Evolutionary conservation across 768 basidiomycete species (phyloP), one percentile per base, ranked within the genome.

Genomic region (Sarcomyxa edulis): DNA sequence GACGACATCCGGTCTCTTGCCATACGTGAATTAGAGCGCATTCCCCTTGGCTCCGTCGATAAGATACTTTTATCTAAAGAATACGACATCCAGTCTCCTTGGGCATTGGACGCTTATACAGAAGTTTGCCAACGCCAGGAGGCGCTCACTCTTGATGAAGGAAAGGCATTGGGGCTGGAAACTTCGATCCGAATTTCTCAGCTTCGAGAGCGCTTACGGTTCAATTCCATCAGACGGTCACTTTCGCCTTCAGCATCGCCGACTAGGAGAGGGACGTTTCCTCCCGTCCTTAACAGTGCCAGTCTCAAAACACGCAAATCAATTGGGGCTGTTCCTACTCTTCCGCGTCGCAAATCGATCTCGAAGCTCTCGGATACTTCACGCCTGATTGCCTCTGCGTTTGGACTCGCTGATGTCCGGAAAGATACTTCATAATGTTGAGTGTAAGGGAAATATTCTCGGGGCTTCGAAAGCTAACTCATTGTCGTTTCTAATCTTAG

Each of bases 141-240:
- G 0, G 68, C 77, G 0, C 62, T 84, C 5, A 65, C 66, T 0
- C 52, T 76, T 5, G 66, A 71, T 5, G 88, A 88, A 39, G 75
- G 71, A 4, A 52, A 55, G n/a, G 53, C 55, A 16, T 58, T 90
- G 14, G 78, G 79, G 0, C 53, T 77, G 47, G 70, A 76, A 6
- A 73, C 72, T 0, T 59, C 75, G 0, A 53, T 81, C 5, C 61
- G 61, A 20, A 57, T 85, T 10, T 70, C 70, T 0, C 53, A 56
- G 1, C 70, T 74, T 0, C 66, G 82, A 0, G 82, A 85, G 46
- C 47, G 51, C 8, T 52, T 73, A 3, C 63, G 72, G 3, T 45
- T 54, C 1, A 46, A 48, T 11, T 48, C 49, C 1, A 39, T 47
- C 10, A 16, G 37, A 14, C 37, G 26, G 20, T 9, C 9, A 12